Base-by-base conservation (phyloP, 345 rosid genomes). In the Eucalyptus erythrocorys region DNA sequence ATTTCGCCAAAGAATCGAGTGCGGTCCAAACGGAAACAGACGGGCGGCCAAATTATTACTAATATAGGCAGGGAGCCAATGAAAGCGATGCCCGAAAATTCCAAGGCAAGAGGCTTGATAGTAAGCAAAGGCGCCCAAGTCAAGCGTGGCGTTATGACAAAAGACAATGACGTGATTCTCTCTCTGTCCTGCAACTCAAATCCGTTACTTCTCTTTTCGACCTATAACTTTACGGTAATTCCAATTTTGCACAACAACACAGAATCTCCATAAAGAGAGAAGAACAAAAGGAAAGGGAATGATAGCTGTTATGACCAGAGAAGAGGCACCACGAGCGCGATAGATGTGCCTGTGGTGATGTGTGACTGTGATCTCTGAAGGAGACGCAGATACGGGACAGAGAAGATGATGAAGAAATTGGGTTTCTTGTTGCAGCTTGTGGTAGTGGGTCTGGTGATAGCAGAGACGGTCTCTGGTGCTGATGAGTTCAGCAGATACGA, bases 401-500 rank as follows among this genome's bases (percentile, higher is more conserved):
- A 68, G 68, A 86, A 86, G 88, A 87, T 87, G 90, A 19, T 68
- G 90, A 87, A 47, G 85, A 42, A 27, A 59, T 86, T n/a, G 8
- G 45, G 48, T 3, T 48, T 19, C 34, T 27, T 45, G 48, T 50
- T 86, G 86, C 68, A 91, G 50, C 24, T 92, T 51, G 26, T 76
- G 34, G 48, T 88, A 40, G 87, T 88, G 64, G 50, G 82, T n/a
- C 37, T 57, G 14, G 90, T 81, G 86, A 51, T 64, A 26, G 80
- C 17, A 8, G 87, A 37, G 10, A 87, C 87, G 7, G 89, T 88
- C 47, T 43, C 50, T 26, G 89, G 86, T 21, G 89, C 87, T 50
- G 88, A 89, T 34, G 50, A 81, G 40, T 89, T 89, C 79, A 88
- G 86, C 89, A 88, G 89, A 86, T n/a, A 43, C 8, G 92, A 91